Conservation (phyloP, 257 asterid species). For the Solanum bulbocastanum region DNA sequence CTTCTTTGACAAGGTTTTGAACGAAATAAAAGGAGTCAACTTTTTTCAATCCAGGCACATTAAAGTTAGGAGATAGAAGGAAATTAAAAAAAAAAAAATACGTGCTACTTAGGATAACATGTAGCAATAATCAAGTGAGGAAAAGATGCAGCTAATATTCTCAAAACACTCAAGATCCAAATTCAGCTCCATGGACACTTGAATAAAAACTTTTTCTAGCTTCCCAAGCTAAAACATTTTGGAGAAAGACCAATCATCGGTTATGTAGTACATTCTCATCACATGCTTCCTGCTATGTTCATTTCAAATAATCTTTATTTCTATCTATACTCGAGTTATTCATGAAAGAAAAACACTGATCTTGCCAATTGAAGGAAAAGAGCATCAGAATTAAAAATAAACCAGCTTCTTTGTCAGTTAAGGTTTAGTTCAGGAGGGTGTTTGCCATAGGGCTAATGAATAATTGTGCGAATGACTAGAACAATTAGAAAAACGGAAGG, state of each 20-base stretch:
- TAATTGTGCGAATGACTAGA: not conserved
- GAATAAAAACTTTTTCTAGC: not conserved
- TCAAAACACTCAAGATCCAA: not conserved
- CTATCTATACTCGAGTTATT: not conserved
- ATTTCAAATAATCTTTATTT: not conserved
- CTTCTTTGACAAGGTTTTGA: slow-evolving; percentile 3
- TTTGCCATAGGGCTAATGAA: not conserved
- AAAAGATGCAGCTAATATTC: not conserved
- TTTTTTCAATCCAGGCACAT: not conserved
- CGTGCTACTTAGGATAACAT: not conserved
- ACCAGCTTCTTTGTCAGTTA: not conserved
- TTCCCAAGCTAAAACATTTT: not conserved
- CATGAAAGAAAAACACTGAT: not conserved
- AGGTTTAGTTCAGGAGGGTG: not conserved
- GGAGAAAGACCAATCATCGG: not conserved
- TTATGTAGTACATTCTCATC: not conserved
- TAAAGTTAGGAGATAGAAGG: not conserved
- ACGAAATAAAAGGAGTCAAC: not conserved
- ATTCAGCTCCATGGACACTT: not conserved
- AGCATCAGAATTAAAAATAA: not conserved
- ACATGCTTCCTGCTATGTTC: not conserved
- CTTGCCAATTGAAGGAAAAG: not conserved
- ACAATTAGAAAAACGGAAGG: not conserved
- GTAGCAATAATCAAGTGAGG: not conserved
- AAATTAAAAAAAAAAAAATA: not conserved